Base-by-base conservation (phyloP, 164 flowering plant species). In the Piper longum region DNA sequence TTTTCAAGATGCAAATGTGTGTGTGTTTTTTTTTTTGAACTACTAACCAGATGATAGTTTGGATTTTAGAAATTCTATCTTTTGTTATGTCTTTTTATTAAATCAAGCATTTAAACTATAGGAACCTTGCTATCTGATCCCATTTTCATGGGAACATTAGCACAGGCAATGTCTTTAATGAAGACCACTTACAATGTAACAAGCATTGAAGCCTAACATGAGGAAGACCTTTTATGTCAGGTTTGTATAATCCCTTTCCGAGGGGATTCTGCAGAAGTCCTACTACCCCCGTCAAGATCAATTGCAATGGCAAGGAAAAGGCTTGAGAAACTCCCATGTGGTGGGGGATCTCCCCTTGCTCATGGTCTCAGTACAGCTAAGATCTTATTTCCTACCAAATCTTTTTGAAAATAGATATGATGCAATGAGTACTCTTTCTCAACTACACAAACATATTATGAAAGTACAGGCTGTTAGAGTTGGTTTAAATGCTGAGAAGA, bases 251-350 rank as follows among this genome's bases (percentile, higher is more conserved):
- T 92, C 70, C 98, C 96, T 41, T 92, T 92, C 74, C 96, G 96
- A 43, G 98, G 98, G 69, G 96, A 92, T 73, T 71, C 82, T 65
- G 96, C 96, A 17, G 96, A 92, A 78, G 95, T 92, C 67, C 90
- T 92, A 39, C 77, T 92, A 61, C 98, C 98, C 74, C 98, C 98
- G 75, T 89, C 98, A 16, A 79, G 98, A 67, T 92, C 98, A 64
- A 92, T 92, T 75, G 79, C 96, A 68, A 92, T 92, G 98, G 98
- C 98, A 68, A 86, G 98, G 72, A 92, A 88, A 65, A 96, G 96
- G 66, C 89, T 92, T 43, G 96, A 92, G 74, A 83, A 88, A 73
- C 96, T 89, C 45, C 98, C 98, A 62, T 92, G 98, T 77, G 96
- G 98, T 65, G 98, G 98, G 56, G 98, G 98, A 69, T 92, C 98